phyloP scores from a whole-genome alignment of 139 green algal species.

The Axilococcus clingmanii region DNA sequence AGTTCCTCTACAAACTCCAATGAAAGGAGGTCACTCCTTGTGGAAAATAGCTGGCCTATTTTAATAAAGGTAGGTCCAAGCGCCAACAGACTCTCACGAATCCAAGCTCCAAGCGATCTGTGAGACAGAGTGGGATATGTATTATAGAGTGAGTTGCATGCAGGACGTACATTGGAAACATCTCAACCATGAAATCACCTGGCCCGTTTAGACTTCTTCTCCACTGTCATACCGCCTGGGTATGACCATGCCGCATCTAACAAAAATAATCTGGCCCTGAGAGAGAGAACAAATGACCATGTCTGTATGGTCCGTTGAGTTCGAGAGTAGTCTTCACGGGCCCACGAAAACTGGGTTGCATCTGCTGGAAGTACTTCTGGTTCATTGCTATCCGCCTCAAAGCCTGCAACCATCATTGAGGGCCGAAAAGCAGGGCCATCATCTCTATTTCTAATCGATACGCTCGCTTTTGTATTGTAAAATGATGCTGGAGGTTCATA shows the following conservation, averaged over 20 bases:
- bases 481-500: no score
- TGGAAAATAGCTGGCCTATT: slow-evolving; percentile 91
- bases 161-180: slow-evolving; percentile 11
- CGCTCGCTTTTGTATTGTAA: not conserved
- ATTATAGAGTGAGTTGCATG: slow-evolving; percentile 22
- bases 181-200: slow-evolving; percentile 1
- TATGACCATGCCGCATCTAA: slow-evolving; percentile 79
- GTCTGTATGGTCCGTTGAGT: slow-evolving; percentile 58
- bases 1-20: slow-evolving; percentile 95
- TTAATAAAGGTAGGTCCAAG: slow-evolving; percentile 93
- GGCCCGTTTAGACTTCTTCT: slow-evolving; percentile 15
- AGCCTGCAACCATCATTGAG: slow-evolving; percentile 31
- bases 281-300: slow-evolving; percentile 71
- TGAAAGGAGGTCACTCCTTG: slow-evolving; percentile 87
- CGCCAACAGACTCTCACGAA: slow-evolving; percentile 63
- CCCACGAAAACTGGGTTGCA: slow-evolving; percentile 62
- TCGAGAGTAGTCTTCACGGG: slow-evolving; percentile 63
- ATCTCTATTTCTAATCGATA: not conserved
- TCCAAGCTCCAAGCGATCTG: slow-evolving; percentile 46
- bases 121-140: no score
- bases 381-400: slow-evolving; percentile 14
- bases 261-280: slow-evolving; percentile 62
- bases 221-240: slow-evolving; percentile 36
- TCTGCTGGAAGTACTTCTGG: slow-evolving; percentile 23
- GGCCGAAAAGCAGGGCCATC: not conserved